phyloP scores from a whole-genome alignment of 164 flowering plant genomes.

The Magnolia kwangsiensis region DNA sequence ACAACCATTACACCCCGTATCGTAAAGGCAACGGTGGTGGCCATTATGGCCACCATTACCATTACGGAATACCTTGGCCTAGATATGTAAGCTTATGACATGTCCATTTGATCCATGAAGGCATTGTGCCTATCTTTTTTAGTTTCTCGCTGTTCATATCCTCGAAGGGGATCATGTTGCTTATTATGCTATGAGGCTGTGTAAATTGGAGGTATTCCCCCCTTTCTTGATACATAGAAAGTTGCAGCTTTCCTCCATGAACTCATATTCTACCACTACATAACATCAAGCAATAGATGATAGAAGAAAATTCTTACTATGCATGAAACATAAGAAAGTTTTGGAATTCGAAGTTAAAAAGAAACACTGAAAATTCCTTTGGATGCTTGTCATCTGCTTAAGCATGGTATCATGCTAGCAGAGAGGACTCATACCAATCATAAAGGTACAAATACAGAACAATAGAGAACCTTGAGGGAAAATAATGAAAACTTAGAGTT shows the following conservation, averaged over 20 bases:
- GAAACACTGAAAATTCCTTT: neutral
- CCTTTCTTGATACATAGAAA: too few relatives aligned
- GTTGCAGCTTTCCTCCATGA: too few relatives aligned
- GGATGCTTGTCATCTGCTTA: neutral
- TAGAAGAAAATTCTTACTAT: neutral
- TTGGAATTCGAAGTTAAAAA: neutral
- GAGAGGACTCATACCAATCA: neutral
- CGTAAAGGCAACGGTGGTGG: too few relatives aligned
- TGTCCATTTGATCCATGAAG: neutral
- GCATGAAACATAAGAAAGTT: neutral
- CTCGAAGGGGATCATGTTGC: neutral
- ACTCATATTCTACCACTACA: neutral
- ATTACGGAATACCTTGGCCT: neutral
- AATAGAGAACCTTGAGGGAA: neutral
- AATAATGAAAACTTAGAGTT: too few relatives aligned
- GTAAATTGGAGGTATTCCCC: too few relatives aligned
- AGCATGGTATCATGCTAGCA: neutral
- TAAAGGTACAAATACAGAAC: too few relatives aligned
- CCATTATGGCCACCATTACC: too few relatives aligned
- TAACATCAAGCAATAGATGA: neutral
- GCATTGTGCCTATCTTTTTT: neutral
- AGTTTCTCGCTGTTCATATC: neutral
- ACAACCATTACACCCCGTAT: too few relatives aligned
- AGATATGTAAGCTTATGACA: neutral
- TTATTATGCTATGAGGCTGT: too few relatives aligned